Conservation (phyloP, 345 rosid genomes). For the Salix udensis region DNA sequence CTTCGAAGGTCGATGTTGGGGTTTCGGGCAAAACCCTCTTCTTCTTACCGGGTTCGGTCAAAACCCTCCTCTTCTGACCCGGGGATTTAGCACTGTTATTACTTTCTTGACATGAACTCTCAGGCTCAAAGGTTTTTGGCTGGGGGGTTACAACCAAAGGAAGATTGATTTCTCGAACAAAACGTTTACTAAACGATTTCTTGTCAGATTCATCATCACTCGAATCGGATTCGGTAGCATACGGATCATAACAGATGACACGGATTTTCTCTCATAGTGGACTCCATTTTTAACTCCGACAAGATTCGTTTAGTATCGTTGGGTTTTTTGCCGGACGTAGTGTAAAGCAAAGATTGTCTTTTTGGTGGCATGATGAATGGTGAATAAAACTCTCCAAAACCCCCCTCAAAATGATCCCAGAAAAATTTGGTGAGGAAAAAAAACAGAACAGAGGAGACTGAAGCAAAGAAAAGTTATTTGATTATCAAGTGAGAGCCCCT, state of each 20-base stretch:
- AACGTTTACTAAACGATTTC: conserved; percentile 36
- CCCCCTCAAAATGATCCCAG: conserved; percentile 26
- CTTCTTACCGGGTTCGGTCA: conserved; percentile 15
- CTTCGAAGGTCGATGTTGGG: not conserved
- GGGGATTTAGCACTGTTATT: conserved; percentile 41
- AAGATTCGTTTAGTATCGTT: conserved; percentile 14
- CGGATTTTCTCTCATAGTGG: conserved; percentile 54
- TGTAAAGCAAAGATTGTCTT: conserved; percentile 26
- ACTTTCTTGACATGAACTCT: conserved; percentile 66
- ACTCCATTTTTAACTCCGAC: conserved; percentile 19
- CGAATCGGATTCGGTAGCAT: conserved; percentile 82
- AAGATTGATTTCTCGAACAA: conserved; percentile 53
- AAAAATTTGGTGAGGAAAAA: not conserved
- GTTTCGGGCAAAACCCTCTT: conserved; percentile 23
- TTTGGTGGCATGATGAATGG: conserved; percentile 37
- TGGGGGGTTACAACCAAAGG: conserved; percentile 24
- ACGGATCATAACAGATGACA: conserved; percentile 70
- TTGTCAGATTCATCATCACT: conserved; percentile 64
- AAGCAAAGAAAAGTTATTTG: conserved; percentile 7
- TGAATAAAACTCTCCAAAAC: conserved; percentile 26
- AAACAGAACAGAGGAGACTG: not conserved
- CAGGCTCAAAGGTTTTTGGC: conserved; percentile 28
- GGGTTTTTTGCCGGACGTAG: conserved; percentile 23
- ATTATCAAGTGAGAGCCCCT: conserved; percentile 57
- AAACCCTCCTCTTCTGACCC: conserved; percentile 20